Evolutionary conservation across 2,329 filamentous ascomycete genomes (phyloP).

Genomic region (Escovopsis sp.): DNA sequence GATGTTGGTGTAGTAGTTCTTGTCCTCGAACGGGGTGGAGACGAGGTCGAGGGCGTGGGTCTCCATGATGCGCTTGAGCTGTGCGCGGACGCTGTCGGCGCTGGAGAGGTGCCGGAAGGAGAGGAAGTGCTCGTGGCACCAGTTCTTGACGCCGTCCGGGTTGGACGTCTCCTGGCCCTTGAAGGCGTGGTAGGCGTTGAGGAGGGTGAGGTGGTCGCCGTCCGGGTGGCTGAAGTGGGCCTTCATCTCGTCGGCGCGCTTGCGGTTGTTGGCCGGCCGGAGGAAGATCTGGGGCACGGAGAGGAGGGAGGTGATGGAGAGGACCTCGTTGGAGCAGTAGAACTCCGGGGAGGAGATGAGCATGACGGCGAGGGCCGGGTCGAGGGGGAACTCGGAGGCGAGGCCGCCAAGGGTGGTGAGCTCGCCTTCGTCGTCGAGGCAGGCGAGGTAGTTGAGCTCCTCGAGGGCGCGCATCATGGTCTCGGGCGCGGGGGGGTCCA

Average conservation of each 20-base stretch:
- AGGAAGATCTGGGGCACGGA: slow-evolving; percentile 92
- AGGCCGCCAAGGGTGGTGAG: slow-evolving; percentile 72
- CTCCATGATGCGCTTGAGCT: slow-evolving; percentile 96
- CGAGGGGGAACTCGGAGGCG: slow-evolving; percentile 88
- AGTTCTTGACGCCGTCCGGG: slow-evolving; percentile 62
- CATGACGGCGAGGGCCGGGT: slow-evolving; percentile 92
- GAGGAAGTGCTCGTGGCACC: slow-evolving; percentile 95
- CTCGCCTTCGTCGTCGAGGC: slow-evolving; percentile 90
- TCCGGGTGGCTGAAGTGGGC: slow-evolving; percentile 80
- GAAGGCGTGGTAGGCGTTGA: slow-evolving; percentile 98
- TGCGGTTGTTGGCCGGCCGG: slow-evolving; percentile 68
- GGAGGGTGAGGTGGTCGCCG: slow-evolving; percentile 86
- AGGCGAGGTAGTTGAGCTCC: slow-evolving; percentile 93
- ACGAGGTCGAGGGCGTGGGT: slow-evolving; percentile 71
- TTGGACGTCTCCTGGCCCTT: slow-evolving; percentile 48
- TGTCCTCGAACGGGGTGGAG: slow-evolving; percentile 81
- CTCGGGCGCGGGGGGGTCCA: slow-evolving; percentile 95
- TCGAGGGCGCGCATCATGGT: slow-evolving; percentile 96
- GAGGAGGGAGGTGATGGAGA: slow-evolving; percentile 84
- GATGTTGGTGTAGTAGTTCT: slow-evolving; percentile 97
- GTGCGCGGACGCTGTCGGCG: slow-evolving; percentile 83
- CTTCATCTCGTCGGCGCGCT: slow-evolving; percentile 97
- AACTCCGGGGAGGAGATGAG: slow-evolving; percentile 95
- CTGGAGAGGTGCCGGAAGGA: slow-evolving; percentile 77
- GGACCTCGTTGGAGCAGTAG: slow-evolving; percentile 95